Base-by-base conservation (phyloP, 1,284 basidiomycete species). In the Exobasidium rhododendri region DNA sequence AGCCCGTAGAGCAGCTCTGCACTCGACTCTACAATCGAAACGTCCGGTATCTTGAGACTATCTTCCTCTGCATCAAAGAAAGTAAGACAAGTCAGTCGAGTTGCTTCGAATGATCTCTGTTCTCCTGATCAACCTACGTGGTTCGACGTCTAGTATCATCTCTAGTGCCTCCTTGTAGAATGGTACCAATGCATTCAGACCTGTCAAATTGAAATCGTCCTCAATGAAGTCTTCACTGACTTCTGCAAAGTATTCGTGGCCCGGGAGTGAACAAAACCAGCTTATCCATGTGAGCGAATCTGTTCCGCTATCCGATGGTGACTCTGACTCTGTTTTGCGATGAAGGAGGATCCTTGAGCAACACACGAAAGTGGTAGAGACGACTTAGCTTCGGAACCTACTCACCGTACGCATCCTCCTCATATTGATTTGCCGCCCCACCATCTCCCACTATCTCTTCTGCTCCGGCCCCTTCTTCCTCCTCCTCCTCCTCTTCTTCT, bases 161-260 rank as follows among this genome's bases (percentile, higher is more conserved):
- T 99, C 96, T 86, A 99, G 89, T 29, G 96, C 96, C 81, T 98
- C 96, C 81, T 97, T 94, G 92, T 96, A 99, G 80, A 98, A 99
- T 7, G 96, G 84, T 0, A 98, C 94, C 85, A 97, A 89, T 20
- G 87, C 86, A 79, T 93, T 94, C 69, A 99, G 82, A 1, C 96
- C 96, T 0, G 96, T 99, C 58, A 98, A 84, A 83, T 99, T 99
- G 83, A 99, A 99, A 80, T 99, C 96, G 82, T 99, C 96, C 80
- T 98, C 96, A 81, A 99, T 98, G 81, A 97, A 99, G 78, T 98
- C 94, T 79, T 98, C 94, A 59, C 90, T 88, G 22, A 97, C 93
- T 56, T 81, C 78, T 24, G 77, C 78, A 81, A 97, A 98, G 83
- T 97, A 99, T 82, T 99, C 96, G 82, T 99, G 96, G 4, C 96